Evolutionary conservation across 108 stramenopile species (phyloP).

Genomic region (Nitzschia sp.): DNA sequence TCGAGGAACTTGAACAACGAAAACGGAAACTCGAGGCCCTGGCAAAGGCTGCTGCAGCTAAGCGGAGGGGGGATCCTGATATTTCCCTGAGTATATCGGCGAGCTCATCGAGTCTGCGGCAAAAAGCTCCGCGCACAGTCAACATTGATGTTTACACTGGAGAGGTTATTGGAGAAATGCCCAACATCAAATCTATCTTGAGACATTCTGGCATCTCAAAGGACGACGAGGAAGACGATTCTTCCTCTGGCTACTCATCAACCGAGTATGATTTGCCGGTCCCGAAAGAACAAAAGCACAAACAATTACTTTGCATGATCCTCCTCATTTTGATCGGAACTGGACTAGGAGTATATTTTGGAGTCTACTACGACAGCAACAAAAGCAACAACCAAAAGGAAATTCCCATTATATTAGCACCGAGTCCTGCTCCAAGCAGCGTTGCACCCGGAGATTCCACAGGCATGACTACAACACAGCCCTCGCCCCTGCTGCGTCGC

Average conservation of each 20-base stretch:
- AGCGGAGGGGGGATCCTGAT: background rate
- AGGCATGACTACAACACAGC: background rate
- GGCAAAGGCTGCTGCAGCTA: background rate
- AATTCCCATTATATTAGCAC: background rate
- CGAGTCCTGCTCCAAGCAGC: background rate
- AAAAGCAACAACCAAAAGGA: background rate
- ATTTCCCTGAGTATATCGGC: background rate
- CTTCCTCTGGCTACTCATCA: background rate
- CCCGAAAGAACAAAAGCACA: too few relatives aligned
- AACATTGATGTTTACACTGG: slow-evolving; percentile 20
- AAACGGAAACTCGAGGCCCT: slow-evolving; percentile 14
- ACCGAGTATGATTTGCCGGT: slow-evolving; percentile 10
- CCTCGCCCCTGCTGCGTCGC: background rate
- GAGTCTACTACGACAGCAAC: background rate
- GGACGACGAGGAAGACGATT: background rate
- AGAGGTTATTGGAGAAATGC: slow-evolving; percentile 19
- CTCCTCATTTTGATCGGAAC: slow-evolving; percentile 1
- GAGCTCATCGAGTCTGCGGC: background rate
- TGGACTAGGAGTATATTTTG: slow-evolving; percentile 7
- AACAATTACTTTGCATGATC: background rate
- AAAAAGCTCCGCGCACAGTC: background rate
- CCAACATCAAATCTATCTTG: background rate
- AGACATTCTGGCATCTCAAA: background rate
- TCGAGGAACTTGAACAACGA: slow-evolving; percentile 1
- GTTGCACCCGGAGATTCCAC: background rate